Evolutionary conservation across 352 stramenopile species (phyloP), one percentile per base, ranked within the genome.

Genomic region (Globisporangium recalcitrans): DNA sequence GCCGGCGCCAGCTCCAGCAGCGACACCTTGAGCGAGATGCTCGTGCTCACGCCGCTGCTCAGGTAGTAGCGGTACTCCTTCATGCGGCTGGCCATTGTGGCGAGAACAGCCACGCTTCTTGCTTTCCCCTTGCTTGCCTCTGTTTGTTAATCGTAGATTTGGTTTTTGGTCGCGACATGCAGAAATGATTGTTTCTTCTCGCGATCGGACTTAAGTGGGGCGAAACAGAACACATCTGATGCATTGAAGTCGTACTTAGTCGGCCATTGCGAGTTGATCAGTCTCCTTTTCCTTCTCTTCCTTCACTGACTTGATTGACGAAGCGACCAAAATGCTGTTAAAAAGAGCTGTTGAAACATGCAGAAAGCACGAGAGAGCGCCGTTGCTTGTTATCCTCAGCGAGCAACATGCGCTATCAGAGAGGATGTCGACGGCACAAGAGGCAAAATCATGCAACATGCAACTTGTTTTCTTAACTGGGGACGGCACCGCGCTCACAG

Each of bases 51-150:
- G 65, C 84, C 81, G 63, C 84, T 93, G 71, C 86, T 95, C 36
- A 95, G 67, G 70, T 93, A 95, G 71, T 95, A 95, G 58, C 83
- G 83, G 64, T 95, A 93, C 75, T 95, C 86, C 75, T 91, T 90
- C 61, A 92, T 87, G 60, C 82, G 81, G 63, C 67, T 78, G 66
- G 70, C 48, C 77, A 91, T 91, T 32, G 49, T n/a, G 10, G 4
- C 5, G 26, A 26, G 47, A 11, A 9, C 24, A 7, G 14, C 7
- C 16, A 16, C n/a, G 21, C 51, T 57, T 27, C 19, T 26, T n/a
- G n/a, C n/a, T 22, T 54, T 31, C 48, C 48, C 19, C 10, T 21
- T 11, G 1, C 19, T 40, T 34, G 24, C 31, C 1, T 8, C 9
- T 27, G 21, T 31, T 21, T n/a, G n/a, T n/a, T n/a, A n/a, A 53